Conservation (phyloP, 2,329 filamentous ascomycete species). For the Alternaria sp. region DNA sequence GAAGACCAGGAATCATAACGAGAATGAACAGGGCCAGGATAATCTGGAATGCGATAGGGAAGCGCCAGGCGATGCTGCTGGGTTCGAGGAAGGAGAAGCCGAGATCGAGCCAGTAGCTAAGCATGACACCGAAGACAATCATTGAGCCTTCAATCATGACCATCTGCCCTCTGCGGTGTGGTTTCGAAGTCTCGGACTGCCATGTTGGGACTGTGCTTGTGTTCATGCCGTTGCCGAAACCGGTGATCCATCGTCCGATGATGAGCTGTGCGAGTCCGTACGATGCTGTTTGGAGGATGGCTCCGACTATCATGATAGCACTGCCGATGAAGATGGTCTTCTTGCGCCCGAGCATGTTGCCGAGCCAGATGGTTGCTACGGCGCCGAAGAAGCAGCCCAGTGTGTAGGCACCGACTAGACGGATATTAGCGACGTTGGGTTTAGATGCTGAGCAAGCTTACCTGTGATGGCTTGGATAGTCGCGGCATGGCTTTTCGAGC, state of each 20-base stretch:
- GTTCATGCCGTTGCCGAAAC: slow-evolving; percentile 50
- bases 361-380: slow-evolving; percentile 55
- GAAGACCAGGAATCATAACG: slow-evolving; percentile 53
- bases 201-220: slow-evolving; percentile 52
- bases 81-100: slow-evolving; percentile 59
- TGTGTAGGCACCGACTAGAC: slow-evolving; percentile 40
- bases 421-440: slow-evolving; percentile 19
- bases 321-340: slow-evolving; percentile 66
- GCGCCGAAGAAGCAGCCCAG: slow-evolving; percentile 55
- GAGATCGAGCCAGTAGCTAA: slow-evolving; percentile 52
- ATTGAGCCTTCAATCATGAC: slow-evolving; percentile 57
- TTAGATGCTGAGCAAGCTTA: slow-evolving; percentile 11
- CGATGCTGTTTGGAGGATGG: slow-evolving; percentile 62
- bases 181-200: slow-evolving; percentile 56
- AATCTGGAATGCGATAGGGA: slow-evolving; percentile 64
- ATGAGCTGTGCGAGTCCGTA: slow-evolving; percentile 56
- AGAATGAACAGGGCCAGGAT: slow-evolving; percentile 64
- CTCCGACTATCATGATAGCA: slow-evolving; percentile 64
- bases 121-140: slow-evolving; percentile 53
- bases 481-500: slow-evolving; percentile 43
- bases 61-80: slow-evolving; percentile 48
- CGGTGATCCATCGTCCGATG: slow-evolving; percentile 59
- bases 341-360: slow-evolving; percentile 65
- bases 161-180: slow-evolving; percentile 54
- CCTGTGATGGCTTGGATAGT: slow-evolving; percentile 53